Evolutionary conservation across 768 basidiomycete species (phyloP).

Genomic region (Infundibulicybe gibba): DNA sequence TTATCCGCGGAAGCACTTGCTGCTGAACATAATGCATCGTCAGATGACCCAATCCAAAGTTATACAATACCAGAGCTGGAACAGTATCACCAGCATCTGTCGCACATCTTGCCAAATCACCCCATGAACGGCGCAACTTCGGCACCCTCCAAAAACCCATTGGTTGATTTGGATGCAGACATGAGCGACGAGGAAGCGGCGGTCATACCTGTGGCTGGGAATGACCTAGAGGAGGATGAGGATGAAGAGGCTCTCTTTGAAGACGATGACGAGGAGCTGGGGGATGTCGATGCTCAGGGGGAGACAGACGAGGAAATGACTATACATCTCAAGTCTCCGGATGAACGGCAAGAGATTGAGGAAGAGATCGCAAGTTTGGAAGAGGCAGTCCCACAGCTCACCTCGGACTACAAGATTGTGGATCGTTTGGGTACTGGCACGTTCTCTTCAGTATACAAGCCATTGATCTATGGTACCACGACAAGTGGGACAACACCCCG

Average conservation of each 20-base stretch:
- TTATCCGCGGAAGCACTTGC: constrained; percentile 26
- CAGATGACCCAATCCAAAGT: constrained; percentile 50
- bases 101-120: constrained; percentile 32
- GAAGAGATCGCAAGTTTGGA: constrained; percentile 76
- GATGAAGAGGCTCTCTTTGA: constrained; percentile 20
- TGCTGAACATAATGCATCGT: constrained; percentile 28
- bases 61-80: constrained; percentile 33
- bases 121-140: constrained; percentile 6
- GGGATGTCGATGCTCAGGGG: constrained; percentile 15
- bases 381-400: constrained; percentile 61
- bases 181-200: constrained; percentile 42
- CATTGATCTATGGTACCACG: constrained; percentile 70
- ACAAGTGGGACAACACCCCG: constrained; percentile 70
- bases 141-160: constrained; percentile 9
- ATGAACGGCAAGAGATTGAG: constrained; percentile 73
- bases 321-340: constrained; percentile 48
- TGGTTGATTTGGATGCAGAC: constrained; percentile 47
- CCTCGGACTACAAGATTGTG: constrained; percentile 68
- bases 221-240: constrained; percentile 26
- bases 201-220: constrained; percentile 14
- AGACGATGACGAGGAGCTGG: constrained; percentile 27
- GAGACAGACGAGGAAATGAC: constrained; percentile 63
- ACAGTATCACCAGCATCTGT: constrained; percentile 49
- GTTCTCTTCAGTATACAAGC: constrained; percentile 99
- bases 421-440: constrained; percentile 96